A percentile compares a stretch with the other conserved stretches of the same genome.
Conservation (phyloP, 2,329 filamentous ascomycete species). For the Pyrenochaeta sp. region DNA sequence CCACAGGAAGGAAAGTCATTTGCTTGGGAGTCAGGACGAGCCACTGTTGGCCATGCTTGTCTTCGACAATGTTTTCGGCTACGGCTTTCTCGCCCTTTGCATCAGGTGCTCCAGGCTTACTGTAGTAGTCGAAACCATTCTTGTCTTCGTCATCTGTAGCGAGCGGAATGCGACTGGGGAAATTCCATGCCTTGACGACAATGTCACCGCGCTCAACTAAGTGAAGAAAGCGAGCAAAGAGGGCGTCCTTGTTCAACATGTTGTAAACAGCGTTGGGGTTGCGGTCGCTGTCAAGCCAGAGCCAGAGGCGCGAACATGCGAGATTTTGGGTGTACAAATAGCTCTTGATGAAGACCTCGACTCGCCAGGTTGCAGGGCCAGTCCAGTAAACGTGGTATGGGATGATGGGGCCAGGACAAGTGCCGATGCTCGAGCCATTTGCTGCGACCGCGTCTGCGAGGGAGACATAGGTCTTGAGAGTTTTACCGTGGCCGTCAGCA, state of each 20-base stretch:
- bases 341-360: slow-evolving; percentile 65
- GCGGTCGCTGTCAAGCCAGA: slow-evolving; percentile 64
- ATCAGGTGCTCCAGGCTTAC: slow-evolving; percentile 55
- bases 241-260: slow-evolving; percentile 61
- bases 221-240: slow-evolving; percentile 63
- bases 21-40: slow-evolving; percentile 63
- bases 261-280: slow-evolving; percentile 60
- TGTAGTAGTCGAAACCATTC: slow-evolving; percentile 61
- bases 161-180: slow-evolving; percentile 62
- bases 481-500: slow-evolving; percentile 54
- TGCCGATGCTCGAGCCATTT: slow-evolving; percentile 55
- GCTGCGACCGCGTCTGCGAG: slow-evolving; percentile 44
- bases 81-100: slow-evolving; percentile 53
- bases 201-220: slow-evolving; percentile 64
- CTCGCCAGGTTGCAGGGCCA: slow-evolving; percentile 64
- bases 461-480: slow-evolving; percentile 48
- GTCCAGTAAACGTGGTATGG: slow-evolving; percentile 67
- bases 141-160: slow-evolving; percentile 58
- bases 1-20: slow-evolving; percentile 66
- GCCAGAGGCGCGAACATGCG: slow-evolving; percentile 61
- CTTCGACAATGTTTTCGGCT: slow-evolving; percentile 62
- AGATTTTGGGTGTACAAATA: slow-evolving; percentile 66
- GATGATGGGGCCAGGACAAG: slow-evolving; percentile 64
- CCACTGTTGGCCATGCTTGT: slow-evolving; percentile 61
- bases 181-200: slow-evolving; percentile 62